Base-by-base conservation (phyloP, 805 yeast genomes). In the Metschnikowia picachoensis region DNA sequence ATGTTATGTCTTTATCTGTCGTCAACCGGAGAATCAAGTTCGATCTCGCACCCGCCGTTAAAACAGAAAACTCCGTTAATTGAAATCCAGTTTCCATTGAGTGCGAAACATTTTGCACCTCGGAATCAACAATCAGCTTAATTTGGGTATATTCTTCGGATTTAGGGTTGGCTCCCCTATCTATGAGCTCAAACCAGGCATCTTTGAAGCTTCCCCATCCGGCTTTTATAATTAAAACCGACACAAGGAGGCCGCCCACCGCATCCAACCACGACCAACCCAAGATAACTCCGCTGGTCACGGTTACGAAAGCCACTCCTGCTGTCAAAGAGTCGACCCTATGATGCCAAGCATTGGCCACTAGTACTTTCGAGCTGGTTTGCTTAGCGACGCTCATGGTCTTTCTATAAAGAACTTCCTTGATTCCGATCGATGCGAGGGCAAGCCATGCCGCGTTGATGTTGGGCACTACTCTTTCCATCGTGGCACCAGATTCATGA, bases 271-370 rank as follows among this genome's bases (percentile, higher is more conserved):
- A 89, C 37, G 82, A 82, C 34, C 88, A 77, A 51, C 83, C 78
- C 51, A 90, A 78, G 49, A 88, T 72, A 55, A 86, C 83, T 30
- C 97, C 95, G 2, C 91, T 83, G 0, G 95, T 78, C 42, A 94
- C 94, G 1, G 98, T 90, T 4, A 82, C 77, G 16, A 92, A 76
- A 0, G 98, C 97, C 8, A 92, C 98, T 17, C 85, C 74, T 0
- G 97, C 88, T 1, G 98, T 95, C 56, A 94, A 64, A 0, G 96
- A 85, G 61, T 94, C 99, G 10, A 92, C 94, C 52, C 99, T 77
- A 62, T 94, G 99, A 64, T 94, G 99, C 98, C 99, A 94, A 3
- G 99, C 99, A 61, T 94, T 94, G 4, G 99, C 99, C 41, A 88
- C 82, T 39, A 94, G 74, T 3, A 94, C 98, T 51, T 89, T 88